These are phyloP conservation scores for Perilla frutescens DNA, from an alignment of 257 asterid genomes.

Conservation along the genomic window DNA sequence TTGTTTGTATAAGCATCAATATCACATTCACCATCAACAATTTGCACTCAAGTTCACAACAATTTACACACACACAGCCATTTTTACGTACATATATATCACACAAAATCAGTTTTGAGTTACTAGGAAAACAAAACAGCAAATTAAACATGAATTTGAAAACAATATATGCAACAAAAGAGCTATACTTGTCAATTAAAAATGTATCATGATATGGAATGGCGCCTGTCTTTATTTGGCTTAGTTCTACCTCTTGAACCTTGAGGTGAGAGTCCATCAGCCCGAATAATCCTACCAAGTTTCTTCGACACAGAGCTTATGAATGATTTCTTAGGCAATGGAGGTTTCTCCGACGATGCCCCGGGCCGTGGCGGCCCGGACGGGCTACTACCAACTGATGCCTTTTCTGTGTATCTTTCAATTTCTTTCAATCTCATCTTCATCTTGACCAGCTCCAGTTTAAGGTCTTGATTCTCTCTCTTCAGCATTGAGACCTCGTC, in stretches of 20 bases:
- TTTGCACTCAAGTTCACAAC: slow-evolving; percentile 9
- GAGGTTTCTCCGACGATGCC: slow-evolving; percentile 58
- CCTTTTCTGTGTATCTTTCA: slow-evolving; percentile 46
- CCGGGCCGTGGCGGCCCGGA: slow-evolving; percentile 7
- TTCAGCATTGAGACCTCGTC: slow-evolving; percentile 54
- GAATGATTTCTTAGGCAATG: slow-evolving; percentile 71
- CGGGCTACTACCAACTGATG: slow-evolving; percentile 44
- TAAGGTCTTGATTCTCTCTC: slow-evolving; percentile 74
- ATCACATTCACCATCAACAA: slow-evolving; percentile 25
- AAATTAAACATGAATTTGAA: too few species aligned
- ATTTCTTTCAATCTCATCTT: slow-evolving; percentile 61
- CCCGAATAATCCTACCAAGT: slow-evolving; percentile 58
- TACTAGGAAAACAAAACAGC: too few species aligned
- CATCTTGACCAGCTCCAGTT: slow-evolving; percentile 65
- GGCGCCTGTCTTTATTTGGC: slow-evolving; percentile 69
- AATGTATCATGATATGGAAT: slow-evolving; percentile 65
- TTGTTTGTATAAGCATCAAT: background rate
- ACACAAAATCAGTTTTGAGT: background rate
- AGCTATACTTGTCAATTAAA: background rate
- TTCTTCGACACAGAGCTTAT: slow-evolving; percentile 65
- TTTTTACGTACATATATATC: slow-evolving; percentile 22
- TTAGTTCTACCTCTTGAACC: slow-evolving; percentile 52
- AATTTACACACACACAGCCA: slow-evolving; percentile 27
- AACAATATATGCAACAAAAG: background rate
- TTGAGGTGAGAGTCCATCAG: slow-evolving; percentile 50